These are phyloP conservation scores for Azolla pinnata DNA, from an alignment of 75 land plant species.

Conservation along the genomic window DNA sequence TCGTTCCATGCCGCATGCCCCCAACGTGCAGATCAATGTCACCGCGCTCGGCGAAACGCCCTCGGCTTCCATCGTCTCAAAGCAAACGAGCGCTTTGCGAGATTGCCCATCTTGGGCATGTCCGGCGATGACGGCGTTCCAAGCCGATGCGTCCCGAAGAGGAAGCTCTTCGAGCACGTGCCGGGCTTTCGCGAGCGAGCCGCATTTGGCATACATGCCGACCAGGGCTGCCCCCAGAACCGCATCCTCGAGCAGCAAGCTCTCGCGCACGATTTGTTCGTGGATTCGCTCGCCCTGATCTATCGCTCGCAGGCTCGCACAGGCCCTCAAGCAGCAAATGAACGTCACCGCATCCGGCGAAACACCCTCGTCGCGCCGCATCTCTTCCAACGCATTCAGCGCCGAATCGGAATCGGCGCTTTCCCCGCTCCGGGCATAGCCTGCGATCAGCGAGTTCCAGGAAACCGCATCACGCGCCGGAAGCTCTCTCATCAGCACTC, in stretches of 20 bases:
- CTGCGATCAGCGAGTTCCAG: constrained; percentile 25
- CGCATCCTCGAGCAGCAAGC: constrained; percentile 1
- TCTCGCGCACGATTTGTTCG: not conserved
- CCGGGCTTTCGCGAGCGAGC: not conserved
- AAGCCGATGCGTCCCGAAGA: constrained; percentile 11
- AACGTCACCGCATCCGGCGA: constrained; percentile 5
- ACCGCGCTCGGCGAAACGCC: constrained; percentile 14
- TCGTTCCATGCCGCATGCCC: not conserved
- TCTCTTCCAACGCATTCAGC: constrained; percentile 2
- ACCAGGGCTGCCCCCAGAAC: not conserved
- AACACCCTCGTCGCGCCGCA: constrained; percentile 5
- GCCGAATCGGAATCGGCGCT: constrained; percentile 14
- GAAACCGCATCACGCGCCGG: no score
- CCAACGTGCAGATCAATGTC: constrained; percentile 7
- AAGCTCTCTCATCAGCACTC: no score
- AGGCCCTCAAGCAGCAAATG: constrained; percentile 12
- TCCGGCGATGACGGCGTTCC: constrained; percentile 26
- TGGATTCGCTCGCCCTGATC: constrained; percentile 11
- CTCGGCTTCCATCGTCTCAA: constrained; percentile 8
- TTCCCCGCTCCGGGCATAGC: constrained; percentile 21
- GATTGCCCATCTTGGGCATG: constrained; percentile 3
- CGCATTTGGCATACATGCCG: constrained; percentile 7
- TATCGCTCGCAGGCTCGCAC: constrained; percentile 1
- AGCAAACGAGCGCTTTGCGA: constrained; percentile 12
- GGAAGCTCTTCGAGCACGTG: constrained; percentile 12